These are phyloP conservation scores for Avicennia marina DNA, from an alignment of 257 asterid species.

Conservation along the genomic window DNA sequence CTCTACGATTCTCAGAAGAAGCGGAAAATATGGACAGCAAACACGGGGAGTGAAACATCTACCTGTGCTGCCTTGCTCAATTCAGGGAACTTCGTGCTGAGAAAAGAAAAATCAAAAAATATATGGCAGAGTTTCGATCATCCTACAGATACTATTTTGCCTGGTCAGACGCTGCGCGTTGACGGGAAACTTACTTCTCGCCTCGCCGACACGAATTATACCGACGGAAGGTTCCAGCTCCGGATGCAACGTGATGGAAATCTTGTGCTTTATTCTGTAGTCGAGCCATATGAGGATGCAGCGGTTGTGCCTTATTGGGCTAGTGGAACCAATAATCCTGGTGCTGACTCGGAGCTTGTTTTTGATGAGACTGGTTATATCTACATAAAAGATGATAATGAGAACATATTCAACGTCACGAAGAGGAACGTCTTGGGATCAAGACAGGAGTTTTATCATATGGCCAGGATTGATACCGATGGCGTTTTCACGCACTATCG, in stretches of 20 bases:
- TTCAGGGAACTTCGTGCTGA: slow-evolving; percentile 36
- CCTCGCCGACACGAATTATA: slow-evolving; percentile 17
- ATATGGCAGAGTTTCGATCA: slow-evolving; percentile 31
- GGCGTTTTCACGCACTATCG: slow-evolving; percentile 38
- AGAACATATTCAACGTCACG: background rate
- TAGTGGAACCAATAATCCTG: background rate
- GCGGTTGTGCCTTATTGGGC: slow-evolving; percentile 11
- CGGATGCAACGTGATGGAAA: slow-evolving; percentile 29
- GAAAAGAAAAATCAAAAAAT: background rate
- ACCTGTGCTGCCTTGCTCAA: slow-evolving; percentile 35
- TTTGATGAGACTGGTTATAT: slow-evolving; percentile 28
- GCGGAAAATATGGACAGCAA: slow-evolving; percentile 11
- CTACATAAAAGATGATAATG: background rate
- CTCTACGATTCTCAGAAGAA: slow-evolving; percentile 14
- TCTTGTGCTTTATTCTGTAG: slow-evolving; percentile 27
- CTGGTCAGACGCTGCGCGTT: slow-evolving; percentile 20
- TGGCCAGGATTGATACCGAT: slow-evolving; percentile 32
- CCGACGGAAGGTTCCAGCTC: slow-evolving; percentile 33
- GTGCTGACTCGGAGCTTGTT: slow-evolving; percentile 13
- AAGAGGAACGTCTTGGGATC: background rate
- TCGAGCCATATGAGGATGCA: slow-evolving; percentile 12
- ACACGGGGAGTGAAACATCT: background rate
- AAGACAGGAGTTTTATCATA: slow-evolving; percentile 9
- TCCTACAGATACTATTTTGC: slow-evolving; percentile 38
- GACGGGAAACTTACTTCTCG: slow-evolving; percentile 25